A percentile compares a stretch with the other conserved stretches of the same genome.
These are phyloP conservation scores for Boletus tylopilopsis DNA, from an alignment of 768 basidiomycete species.

Conservation along the genomic window DNA sequence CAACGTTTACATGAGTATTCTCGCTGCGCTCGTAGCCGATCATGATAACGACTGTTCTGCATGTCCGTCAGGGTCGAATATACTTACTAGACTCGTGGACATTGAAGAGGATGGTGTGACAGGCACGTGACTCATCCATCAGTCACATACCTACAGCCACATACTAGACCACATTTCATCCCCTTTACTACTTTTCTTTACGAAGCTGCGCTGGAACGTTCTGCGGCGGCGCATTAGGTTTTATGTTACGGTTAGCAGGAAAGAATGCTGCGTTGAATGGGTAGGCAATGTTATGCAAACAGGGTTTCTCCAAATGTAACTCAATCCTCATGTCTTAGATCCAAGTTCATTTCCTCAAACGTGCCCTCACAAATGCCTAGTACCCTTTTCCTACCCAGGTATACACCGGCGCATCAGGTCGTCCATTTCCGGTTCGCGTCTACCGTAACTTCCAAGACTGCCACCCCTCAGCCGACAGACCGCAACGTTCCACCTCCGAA, in stretches of 20 bases:
- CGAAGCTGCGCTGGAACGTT: constrained; percentile 4
- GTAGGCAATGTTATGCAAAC: constrained; percentile 20
- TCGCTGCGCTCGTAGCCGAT: too few relatives aligned
- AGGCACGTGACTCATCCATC: neutral
- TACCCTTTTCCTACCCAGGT: neutral
- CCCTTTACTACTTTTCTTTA: constrained; percentile 1
- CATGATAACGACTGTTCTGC: too few relatives aligned
- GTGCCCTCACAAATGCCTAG: neutral
- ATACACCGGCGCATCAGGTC: neutral
- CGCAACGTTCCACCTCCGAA: constrained; percentile 26
- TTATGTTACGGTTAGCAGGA: constrained; percentile 40
- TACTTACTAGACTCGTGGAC: too few relatives aligned
- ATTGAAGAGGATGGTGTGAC: constrained; percentile 14
- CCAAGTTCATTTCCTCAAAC: constrained; percentile 13
- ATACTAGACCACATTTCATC: neutral
- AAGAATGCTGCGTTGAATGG: constrained; percentile 38
- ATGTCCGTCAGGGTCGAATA: too few relatives aligned
- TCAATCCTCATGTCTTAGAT: constrained; percentile 12
- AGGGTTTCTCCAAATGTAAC: neutral
- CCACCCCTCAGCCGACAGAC: constrained; percentile 13
- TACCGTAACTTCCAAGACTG: constrained; percentile 27
- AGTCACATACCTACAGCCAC: constrained; percentile 1
- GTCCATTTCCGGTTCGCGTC: constrained; percentile 23
- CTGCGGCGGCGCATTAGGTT: constrained; percentile 14
- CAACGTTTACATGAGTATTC: too few relatives aligned